Conservation (phyloP, 164 flowering plant species). For the Vitis vinifera region DNA sequence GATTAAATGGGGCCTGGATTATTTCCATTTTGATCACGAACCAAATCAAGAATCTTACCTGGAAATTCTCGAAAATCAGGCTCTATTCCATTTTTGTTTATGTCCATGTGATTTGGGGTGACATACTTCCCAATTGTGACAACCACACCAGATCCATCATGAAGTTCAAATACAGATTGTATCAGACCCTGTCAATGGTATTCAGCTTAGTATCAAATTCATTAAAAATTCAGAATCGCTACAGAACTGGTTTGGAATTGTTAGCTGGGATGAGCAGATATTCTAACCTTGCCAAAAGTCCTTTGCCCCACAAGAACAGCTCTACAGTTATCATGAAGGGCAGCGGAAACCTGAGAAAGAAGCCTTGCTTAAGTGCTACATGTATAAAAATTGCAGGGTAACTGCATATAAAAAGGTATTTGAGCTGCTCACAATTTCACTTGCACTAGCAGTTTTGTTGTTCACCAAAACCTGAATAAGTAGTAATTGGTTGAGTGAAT, state of each 20-base stretch:
- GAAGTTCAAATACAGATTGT: constrained; percentile 93
- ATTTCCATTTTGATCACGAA: neutral
- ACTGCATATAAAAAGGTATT: neutral
- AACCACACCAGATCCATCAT: constrained; percentile 94
- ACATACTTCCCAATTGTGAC: constrained; percentile 96
- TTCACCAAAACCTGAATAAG: constrained; percentile 86
- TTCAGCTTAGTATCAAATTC: neutral
- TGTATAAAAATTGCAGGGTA: neutral
- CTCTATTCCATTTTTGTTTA: constrained; percentile 88
- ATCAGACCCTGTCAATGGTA: constrained; percentile 66
- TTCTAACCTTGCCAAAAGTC: constrained; percentile 87
- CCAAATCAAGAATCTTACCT: constrained; percentile 37
- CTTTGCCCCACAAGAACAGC: constrained; percentile 95
- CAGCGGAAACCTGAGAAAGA: constrained; percentile 81
- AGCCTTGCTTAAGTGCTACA: neutral
- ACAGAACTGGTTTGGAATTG: too few relatives aligned
- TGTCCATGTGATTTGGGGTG: constrained; percentile 84
- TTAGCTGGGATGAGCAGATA: neutral
- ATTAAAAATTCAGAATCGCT: neutral
- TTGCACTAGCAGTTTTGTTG: constrained; percentile 92
- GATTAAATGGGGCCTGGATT: neutral
- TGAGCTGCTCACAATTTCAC: constrained; percentile 82
- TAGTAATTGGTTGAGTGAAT: neutral
- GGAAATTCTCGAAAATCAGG: constrained; percentile 77
- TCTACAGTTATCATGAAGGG: constrained; percentile 96